Conservation (phyloP, 768 basidiomycete genomes). For the Boletus subcaerulescens region DNA sequence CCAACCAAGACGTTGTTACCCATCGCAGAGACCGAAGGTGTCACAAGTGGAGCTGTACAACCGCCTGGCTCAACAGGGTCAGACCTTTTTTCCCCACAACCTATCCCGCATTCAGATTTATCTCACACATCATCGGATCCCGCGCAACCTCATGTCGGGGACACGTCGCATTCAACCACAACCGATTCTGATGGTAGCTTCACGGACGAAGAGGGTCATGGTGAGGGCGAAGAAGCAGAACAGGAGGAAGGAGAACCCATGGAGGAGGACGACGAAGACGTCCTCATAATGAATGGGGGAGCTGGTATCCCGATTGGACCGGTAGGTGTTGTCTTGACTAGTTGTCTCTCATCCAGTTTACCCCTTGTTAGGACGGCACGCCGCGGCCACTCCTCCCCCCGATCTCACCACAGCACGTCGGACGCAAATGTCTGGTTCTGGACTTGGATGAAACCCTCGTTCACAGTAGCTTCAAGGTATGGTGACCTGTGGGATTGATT, state of each 20-base stretch:
- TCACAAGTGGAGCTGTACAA: conserved; percentile 91
- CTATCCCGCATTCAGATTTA: conserved; percentile 22
- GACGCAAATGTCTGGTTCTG: conserved; percentile 92
- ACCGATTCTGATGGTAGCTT: conserved; percentile 41
- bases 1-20: conserved; percentile 48
- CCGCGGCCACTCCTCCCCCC: conserved; percentile 89
- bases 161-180: conserved; percentile 30
- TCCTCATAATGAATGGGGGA: conserved; percentile 86
- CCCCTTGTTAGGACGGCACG: conserved; percentile 64
- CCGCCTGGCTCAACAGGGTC: conserved; percentile 78
- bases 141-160: conserved; percentile 29
- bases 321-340: conserved; percentile 47
- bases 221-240: conserved; percentile 68
- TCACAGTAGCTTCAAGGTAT: conserved; percentile 97
- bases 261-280: conserved; percentile 85
- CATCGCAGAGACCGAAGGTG: conserved; percentile 75
- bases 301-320: conserved; percentile 93
- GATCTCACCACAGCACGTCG: conserved; percentile 72
- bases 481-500: conserved; percentile 8
- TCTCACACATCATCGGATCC: conserved; percentile 21
- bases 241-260: conserved; percentile 56
- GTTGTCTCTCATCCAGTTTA: conserved; percentile 1
- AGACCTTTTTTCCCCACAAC: conserved; percentile 30
- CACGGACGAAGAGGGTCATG: conserved; percentile 62
- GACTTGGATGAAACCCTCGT: conserved; percentile 97